Conservation (phyloP, 2,329 filamentous ascomycete genomes). For the Fusarium albosuccineum region DNA sequence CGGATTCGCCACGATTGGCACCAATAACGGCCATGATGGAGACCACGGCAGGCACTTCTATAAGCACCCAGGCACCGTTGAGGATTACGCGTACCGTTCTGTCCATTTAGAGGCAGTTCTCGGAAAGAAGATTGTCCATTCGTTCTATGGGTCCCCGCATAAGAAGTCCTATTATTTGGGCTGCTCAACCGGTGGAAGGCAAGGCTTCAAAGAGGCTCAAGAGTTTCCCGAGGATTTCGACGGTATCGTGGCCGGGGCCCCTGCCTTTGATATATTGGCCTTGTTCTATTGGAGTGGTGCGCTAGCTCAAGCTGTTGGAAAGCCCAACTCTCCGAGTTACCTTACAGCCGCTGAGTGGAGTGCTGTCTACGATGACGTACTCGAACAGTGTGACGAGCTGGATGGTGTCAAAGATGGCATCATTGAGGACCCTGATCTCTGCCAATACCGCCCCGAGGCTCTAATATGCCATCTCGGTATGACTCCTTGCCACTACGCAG, state of each 20-base stretch:
- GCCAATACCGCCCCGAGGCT: slow-evolving; percentile 57
- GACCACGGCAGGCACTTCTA: background rate
- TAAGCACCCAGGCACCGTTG: background rate
- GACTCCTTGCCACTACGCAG: no score
- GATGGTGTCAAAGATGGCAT: slow-evolving; percentile 66
- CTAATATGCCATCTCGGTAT: no score
- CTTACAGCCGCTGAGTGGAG: slow-evolving; percentile 51
- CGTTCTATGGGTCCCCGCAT: slow-evolving; percentile 58
- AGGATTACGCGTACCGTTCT: slow-evolving; percentile 6
- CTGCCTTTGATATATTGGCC: slow-evolving; percentile 59
- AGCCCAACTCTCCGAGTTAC: slow-evolving; percentile 6
- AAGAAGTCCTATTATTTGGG: slow-evolving; percentile 67
- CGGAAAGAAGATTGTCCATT: background rate
- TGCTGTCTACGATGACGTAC: slow-evolving; percentile 57
- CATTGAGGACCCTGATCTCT: slow-evolving; percentile 60
- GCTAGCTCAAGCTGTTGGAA: background rate
- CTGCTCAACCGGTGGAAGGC: slow-evolving; percentile 70
- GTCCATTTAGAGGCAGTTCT: slow-evolving; percentile 6
- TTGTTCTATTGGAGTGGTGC: slow-evolving; percentile 50
- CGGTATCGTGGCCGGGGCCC: slow-evolving; percentile 59
- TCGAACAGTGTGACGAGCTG: slow-evolving; percentile 62
- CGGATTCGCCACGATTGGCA: background rate
- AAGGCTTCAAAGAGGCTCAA: slow-evolving; percentile 67
- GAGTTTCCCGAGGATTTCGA: slow-evolving; percentile 68
- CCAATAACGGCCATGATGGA: slow-evolving; percentile 34